Base-by-base conservation (phyloP, 148 eudicot genomes). In the Rhododendron kiyosumense region DNA sequence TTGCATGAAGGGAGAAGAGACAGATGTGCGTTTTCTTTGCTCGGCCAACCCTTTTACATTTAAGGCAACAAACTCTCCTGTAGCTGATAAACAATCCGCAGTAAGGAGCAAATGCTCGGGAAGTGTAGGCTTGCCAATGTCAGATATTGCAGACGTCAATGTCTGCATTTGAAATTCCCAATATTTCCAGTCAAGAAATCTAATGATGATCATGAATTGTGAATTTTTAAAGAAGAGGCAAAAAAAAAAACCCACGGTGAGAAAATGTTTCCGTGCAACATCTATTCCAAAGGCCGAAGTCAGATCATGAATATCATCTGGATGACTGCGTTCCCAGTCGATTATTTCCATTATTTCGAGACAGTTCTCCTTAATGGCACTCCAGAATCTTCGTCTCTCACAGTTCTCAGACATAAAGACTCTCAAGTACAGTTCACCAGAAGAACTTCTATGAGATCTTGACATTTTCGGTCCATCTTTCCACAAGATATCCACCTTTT, bases 261-360 rank as follows among this genome's bases (percentile, higher is more conserved):
- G 85, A 88, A 95, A 96, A 80, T 83, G 87, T 78, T 91, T 86
- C 92, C 93, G 89, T 69, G 98, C 98, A 86, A 87, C 91, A 92
- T 93, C 98, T 71, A 94, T 91, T 59, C 98, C 98, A 87, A 86
- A 92, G 9, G 93, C 86, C 32, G 81, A 85, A 87, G 87, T 89
- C 82, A 89, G 83, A 59, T 95, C 98, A 80, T 88, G 91, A 81
- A 95, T 87, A 38, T 95, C 98, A 90, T 97, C 98, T 17, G 98
- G 99, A 89, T 94, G 91, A 85, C 98, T 97, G 48, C 93, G 93
- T n/a, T 91, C 90, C 99, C 99, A 97, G 57, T 97, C 99, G 75
- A 97, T 94, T 89, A 95, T 85, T 26, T 91, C 91, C 93, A 92
- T 92, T 87, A 97, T 90, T 26, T 86, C 92, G 85, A 95, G 93